Conservation (phyloP, 495 filamentous ascomycete species). For the Penicillium turbatum region DNA sequence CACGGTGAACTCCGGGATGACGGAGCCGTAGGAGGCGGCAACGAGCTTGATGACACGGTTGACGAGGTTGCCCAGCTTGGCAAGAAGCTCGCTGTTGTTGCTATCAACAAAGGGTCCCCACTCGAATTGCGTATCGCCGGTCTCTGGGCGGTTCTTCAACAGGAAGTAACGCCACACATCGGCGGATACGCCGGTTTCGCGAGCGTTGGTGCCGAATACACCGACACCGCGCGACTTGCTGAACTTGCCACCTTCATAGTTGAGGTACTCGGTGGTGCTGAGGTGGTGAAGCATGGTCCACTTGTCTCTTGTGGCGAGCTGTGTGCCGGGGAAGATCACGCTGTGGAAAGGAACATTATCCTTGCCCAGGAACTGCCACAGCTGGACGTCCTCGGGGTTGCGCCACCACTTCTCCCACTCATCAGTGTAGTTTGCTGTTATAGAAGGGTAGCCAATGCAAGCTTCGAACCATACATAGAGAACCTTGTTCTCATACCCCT, state of each 20-base stretch:
- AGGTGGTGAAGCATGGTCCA: constrained; percentile 93
- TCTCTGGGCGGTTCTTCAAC: constrained; percentile 81
- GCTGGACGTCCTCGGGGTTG: constrained; percentile 77
- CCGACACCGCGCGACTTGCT: constrained; percentile 86
- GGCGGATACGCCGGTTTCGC: constrained; percentile 78
- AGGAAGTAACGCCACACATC: constrained; percentile 95
- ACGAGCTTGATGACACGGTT: constrained; percentile 92
- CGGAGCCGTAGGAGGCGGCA: constrained; percentile 65
- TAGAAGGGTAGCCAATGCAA: constrained; percentile 92
- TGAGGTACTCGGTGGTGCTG: constrained; percentile 90
- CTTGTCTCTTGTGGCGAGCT: constrained; percentile 75
- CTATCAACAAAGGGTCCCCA: constrained; percentile 78
- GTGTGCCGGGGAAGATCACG: constrained; percentile 85
- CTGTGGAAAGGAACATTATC: constrained; percentile 93
- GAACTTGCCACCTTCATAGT: constrained; percentile 96
- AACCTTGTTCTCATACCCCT: constrained; percentile 73
- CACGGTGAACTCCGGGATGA: constrained; percentile 61
- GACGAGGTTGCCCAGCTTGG: constrained; percentile 90
- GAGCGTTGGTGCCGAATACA: constrained; percentile 86
- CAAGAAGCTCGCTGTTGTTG: constrained; percentile 89
- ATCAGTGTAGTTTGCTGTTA: constrained; percentile 87
- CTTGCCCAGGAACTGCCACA: constrained; percentile 98
- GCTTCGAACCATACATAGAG: constrained; percentile 99
- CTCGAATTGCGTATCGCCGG: constrained; percentile 82
- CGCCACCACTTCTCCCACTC: constrained; percentile 97